Percentiles rank a stretch among this genome's conserved stretches.
These are phyloP conservation scores for Plasmodium vinckei DNA, from an alignment of 169 alveolate genomes.

Conservation along the genomic window DNA sequence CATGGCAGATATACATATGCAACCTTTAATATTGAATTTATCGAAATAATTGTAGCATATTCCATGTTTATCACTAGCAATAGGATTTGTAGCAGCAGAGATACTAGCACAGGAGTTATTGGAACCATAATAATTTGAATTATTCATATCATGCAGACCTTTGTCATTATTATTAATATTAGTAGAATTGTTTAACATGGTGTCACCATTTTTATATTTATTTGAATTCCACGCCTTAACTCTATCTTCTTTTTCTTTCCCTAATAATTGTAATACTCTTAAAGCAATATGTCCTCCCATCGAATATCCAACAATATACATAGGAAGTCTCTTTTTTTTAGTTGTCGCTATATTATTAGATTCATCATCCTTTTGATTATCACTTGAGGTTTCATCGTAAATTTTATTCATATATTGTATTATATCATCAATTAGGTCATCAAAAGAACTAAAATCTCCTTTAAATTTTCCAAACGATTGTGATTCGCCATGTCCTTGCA, in stretches of 20 bases:
- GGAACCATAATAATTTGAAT: no score
- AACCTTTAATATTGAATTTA: no score
- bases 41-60: no score
- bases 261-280: constrained; percentile 51
- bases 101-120: no score
- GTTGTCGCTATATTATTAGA: constrained; percentile 5
- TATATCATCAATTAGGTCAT: constrained; percentile 78
- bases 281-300: constrained; percentile 84
- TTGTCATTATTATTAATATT: no score
- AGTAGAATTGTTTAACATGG: background rate
- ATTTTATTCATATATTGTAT: constrained; percentile 79
- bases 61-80: no score
- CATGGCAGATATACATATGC: no score
- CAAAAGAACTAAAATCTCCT: constrained; percentile 54
- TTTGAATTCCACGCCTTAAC: background rate
- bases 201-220: constrained; percentile 8
- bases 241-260: constrained; percentile 18
- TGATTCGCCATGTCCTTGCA: no score
- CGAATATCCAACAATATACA: background rate
- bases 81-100: no score
- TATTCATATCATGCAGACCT: no score
- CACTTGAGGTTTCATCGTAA: constrained; percentile 3
- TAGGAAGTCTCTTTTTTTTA: background rate
- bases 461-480: constrained; percentile 46
- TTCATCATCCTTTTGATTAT: background rate